phyloP scores from a whole-genome alignment of 2,329 filamentous ascomycete genomes.

The Fusarium sp. region DNA sequence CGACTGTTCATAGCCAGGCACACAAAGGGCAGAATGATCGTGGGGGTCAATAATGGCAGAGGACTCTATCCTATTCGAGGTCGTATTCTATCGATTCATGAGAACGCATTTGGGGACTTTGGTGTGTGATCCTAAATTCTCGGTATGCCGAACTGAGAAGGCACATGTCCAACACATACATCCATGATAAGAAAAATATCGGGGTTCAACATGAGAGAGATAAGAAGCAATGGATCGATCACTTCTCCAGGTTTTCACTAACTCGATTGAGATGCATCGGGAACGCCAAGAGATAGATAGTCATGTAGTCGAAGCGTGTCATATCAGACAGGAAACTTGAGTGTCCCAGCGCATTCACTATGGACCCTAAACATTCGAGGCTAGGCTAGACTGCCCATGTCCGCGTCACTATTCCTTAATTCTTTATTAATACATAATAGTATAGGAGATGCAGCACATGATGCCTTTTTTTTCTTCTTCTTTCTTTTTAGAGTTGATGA shows the following conservation, averaged over 20 bases:
- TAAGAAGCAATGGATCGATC: constrained; percentile 1
- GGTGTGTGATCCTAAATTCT: constrained; percentile 10
- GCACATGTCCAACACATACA: constrained; percentile 9
- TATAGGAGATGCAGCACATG: not conserved
- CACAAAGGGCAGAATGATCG: not conserved
- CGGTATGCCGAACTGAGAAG: constrained; percentile 23
- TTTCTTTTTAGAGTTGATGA: constrained; percentile 19
- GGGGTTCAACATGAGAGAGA: constrained; percentile 9
- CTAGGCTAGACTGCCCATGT: constrained; percentile 4
- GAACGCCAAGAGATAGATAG: constrained; percentile 22
- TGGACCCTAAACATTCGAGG: not conserved
- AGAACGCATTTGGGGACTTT: not conserved
- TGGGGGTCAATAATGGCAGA: not conserved
- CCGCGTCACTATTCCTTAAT: not conserved
- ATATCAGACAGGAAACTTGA: not conserved
- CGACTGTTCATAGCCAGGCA: constrained; percentile 2
- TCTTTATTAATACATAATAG: not conserved
- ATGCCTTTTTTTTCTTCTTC: not conserved
- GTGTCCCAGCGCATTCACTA: not conserved
- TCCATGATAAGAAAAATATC: constrained; percentile 15
- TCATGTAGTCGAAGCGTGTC: not conserved
- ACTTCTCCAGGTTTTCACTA: constrained; percentile 27
- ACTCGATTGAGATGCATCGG: constrained; percentile 13
- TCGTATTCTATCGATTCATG: not conserved
- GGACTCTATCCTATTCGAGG: not conserved